A percentile compares a stretch with the other conserved stretches of the same genome.
These are phyloP conservation scores for Cyclotella cryptica DNA, from an alignment of 108 stramenopile species.

Conservation along the genomic window DNA sequence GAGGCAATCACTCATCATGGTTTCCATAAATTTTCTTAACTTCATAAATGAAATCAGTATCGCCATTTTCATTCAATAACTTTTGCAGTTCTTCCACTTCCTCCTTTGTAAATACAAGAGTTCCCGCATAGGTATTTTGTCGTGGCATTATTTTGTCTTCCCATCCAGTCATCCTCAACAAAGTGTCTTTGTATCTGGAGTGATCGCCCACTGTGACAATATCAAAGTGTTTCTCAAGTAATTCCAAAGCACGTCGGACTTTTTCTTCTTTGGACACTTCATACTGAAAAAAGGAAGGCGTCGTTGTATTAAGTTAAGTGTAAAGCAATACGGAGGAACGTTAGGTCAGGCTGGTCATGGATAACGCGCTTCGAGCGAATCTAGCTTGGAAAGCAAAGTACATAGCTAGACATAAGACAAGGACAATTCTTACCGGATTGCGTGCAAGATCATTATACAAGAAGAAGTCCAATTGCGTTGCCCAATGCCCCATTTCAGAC, in stretches of 20 bases:
- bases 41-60: conserved; percentile 24
- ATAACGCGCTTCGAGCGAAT: too few relatives aligned
- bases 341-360: too few relatives aligned
- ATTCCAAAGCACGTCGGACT: conserved; percentile 14
- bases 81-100: conserved; percentile 20
- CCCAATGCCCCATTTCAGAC: conserved; percentile 15
- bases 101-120: conserved; percentile 21
- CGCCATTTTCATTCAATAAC: conserved; percentile 20
- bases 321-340: too few relatives aligned
- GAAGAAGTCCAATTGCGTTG: conserved; percentile 34
- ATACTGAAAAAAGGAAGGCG: background rate
- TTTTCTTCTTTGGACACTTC: conserved; percentile 15
- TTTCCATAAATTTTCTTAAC: conserved; percentile 16
- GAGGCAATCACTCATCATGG: too few relatives aligned
- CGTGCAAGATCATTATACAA: conserved; percentile 23
- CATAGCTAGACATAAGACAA: background rate
- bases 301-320: background rate
- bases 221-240: conserved; percentile 22
- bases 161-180: conserved; percentile 25
- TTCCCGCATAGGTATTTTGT: conserved; percentile 3
- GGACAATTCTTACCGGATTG: conserved; percentile 15
- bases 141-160: conserved; percentile 13
- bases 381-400: background rate
- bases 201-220: conserved; percentile 24
- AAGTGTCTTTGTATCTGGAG: conserved; percentile 4